Percentiles rank a stretch among this genome's conserved stretches.
Evolutionary conservation across 441 rosid genomes (phyloP).

Genomic region (Jatropha podagrica): DNA sequence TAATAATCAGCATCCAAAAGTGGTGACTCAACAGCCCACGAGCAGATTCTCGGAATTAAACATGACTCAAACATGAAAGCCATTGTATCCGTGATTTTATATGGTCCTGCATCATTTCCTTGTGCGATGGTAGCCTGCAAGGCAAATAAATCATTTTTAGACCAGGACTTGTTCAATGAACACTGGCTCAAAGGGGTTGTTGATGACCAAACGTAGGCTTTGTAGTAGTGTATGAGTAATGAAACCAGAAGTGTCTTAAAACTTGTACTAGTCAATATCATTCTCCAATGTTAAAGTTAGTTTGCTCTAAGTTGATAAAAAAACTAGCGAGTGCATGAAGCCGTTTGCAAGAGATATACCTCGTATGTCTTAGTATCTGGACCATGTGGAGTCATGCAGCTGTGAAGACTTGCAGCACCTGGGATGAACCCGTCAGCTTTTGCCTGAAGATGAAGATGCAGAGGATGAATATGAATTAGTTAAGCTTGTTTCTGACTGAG

Average conservation of each 20-base stretch:
- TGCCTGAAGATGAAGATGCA: conserved; percentile 49
- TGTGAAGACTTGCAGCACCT: conserved; percentile 95
- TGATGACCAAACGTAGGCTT: background rate
- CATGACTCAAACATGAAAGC: conserved; percentile 97
- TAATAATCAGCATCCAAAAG: conserved; percentile 69
- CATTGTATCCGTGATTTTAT: conserved; percentile 70
- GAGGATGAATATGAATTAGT: background rate
- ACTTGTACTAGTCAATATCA: background rate
- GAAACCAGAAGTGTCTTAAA: background rate
- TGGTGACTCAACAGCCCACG: conserved; percentile 81
- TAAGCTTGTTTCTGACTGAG: background rate
- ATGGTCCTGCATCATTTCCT: conserved; percentile 65
- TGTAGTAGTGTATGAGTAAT: background rate
- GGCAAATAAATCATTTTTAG: conserved; percentile 15
- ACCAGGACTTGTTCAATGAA: too few species aligned
- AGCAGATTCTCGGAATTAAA: conserved; percentile 84
- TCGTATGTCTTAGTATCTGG: conserved; percentile 91
- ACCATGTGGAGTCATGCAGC: conserved; percentile 99
- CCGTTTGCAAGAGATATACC: conserved; percentile 37
- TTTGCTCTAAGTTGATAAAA: background rate
- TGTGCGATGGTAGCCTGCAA: conserved; percentile 61
- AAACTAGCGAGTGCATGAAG: background rate
- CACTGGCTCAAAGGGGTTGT: too few species aligned
- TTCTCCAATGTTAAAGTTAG: background rate
- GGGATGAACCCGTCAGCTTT: conserved; percentile 97